These are phyloP conservation scores for Magnaporthiopsis rhizophila DNA, from an alignment of 2,329 filamentous ascomycete genomes.

Conservation along the genomic window DNA sequence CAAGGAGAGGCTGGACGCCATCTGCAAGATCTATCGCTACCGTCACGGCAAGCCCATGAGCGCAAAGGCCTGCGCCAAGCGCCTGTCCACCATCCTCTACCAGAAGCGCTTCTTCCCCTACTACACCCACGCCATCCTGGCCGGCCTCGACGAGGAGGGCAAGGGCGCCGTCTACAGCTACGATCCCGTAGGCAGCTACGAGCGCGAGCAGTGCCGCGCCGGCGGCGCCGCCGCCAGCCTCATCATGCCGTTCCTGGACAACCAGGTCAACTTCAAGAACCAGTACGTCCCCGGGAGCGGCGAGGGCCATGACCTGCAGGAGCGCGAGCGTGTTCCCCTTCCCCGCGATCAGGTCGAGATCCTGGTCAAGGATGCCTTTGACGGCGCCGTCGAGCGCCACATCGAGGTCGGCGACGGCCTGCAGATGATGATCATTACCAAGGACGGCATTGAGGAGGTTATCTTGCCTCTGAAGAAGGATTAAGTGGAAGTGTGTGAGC, in stretches of 20 bases:
- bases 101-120: conserved; percentile 98
- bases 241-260: conserved; percentile 99
- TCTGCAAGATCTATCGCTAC: conserved; percentile 99
- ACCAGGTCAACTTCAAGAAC: conserved; percentile 99
- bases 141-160: conserved; percentile 88
- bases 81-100: conserved; percentile 92
- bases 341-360: conserved; percentile 68
- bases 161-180: conserved; percentile 94
- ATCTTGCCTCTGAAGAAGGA: conserved; percentile 84
- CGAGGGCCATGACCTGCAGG: conserved; percentile 69
- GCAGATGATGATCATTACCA: conserved; percentile 91
- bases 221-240: conserved; percentile 86
- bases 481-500: conserved; percentile 34
- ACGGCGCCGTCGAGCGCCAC: conserved; percentile 94
- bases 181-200: conserved; percentile 95
- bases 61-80: conserved; percentile 88
- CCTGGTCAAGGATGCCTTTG: conserved; percentile 94
- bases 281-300: conserved; percentile 87
- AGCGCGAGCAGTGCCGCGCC: conserved; percentile 91
- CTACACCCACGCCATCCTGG: conserved; percentile 92
- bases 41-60: conserved; percentile 96
- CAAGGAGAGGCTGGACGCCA: conserved; percentile 85
- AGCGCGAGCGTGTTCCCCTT: conserved; percentile 63
- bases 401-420: conserved; percentile 96
- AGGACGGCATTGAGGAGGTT: conserved; percentile 79